Evolutionary conservation across 2,329 filamentous ascomycete genomes (phyloP).

Genomic region (Knoxdaviesia capensis): DNA sequence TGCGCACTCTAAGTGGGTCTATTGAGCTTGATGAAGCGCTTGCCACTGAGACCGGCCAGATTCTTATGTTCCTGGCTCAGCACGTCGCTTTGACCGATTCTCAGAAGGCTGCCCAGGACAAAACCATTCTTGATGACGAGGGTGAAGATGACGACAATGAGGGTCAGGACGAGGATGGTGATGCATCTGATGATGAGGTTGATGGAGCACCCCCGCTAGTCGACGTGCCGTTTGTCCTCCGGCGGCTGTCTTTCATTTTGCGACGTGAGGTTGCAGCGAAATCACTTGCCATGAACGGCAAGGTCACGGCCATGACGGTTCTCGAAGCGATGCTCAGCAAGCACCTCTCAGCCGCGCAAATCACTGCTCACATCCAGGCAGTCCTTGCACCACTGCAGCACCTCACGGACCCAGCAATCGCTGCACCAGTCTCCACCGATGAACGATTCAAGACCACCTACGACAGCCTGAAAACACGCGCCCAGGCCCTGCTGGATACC

Average conservation of each 20-base stretch:
- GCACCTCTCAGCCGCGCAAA: conserved; percentile 33
- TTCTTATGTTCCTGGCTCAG: conserved; percentile 62
- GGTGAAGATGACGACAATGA: conserved; percentile 13
- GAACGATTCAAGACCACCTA: conserved; percentile 48
- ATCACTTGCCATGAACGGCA: conserved; percentile 45
- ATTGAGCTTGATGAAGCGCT: conserved; percentile 49
- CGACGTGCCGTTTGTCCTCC: conserved; percentile 53
- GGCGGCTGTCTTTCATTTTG: conserved; percentile 58
- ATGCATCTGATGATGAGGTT: conserved; percentile 16
- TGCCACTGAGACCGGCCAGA: conserved; percentile 60
- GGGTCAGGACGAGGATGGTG: conserved; percentile 21
- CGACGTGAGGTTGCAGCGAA: conserved; percentile 52
- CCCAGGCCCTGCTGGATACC: conserved; percentile 59
- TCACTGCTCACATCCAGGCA: conserved; percentile 41
- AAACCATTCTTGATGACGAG: conserved; percentile 22
- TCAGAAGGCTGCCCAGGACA: conserved; percentile 10
- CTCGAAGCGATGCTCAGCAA: conserved; percentile 44
- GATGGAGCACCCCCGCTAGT: conserved; percentile 10
- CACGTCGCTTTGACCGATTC: conserved; percentile 17
- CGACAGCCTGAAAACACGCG: conserved; percentile 49
- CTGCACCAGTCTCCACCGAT: conserved; percentile 50
- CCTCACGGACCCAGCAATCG: conserved; percentile 62
- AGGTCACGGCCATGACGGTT: conserved; percentile 56
- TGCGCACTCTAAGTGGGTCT: conserved; percentile 37
- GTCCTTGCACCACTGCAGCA: conserved; percentile 49